Conservation (phyloP, 1,139 yeast genomes). For the Pichia sp. region DNA sequence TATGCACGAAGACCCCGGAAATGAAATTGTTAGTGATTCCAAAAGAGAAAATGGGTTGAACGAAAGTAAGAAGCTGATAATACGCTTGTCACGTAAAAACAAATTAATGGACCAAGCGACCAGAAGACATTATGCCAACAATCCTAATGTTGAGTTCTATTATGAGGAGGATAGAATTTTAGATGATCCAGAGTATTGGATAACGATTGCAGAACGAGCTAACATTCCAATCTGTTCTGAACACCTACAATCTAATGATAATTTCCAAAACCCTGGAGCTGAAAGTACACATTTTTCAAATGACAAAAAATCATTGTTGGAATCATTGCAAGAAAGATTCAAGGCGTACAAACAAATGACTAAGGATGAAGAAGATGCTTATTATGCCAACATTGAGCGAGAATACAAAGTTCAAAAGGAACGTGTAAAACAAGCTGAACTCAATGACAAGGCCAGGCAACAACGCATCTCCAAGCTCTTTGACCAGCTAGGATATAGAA, state of each 20-base stretch:
- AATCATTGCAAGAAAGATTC: constrained; percentile 21
- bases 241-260: neutral
- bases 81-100: constrained; percentile 15
- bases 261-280: neutral
- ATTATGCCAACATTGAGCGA: constrained; percentile 26
- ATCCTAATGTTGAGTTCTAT: constrained; percentile 18
- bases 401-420: constrained; percentile 24
- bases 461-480: constrained; percentile 19
- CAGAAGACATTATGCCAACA: constrained; percentile 20
- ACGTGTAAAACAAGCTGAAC: constrained; percentile 17
- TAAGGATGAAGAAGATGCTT: constrained; percentile 25
- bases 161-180: constrained; percentile 16
- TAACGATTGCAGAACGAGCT: constrained; percentile 26
- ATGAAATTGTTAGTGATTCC: neutral
- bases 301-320: constrained; percentile 1
- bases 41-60: neutral
- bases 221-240: constrained; percentile 20
- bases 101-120: constrained; percentile 19
- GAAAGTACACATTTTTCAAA: neutral
- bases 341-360: constrained; percentile 23
- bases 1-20: neutral
- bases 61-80: constrained; percentile 1
- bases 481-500: constrained; percentile 8
- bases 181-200: constrained; percentile 27
- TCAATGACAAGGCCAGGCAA: constrained; percentile 18